phyloP scores from a whole-genome alignment of 2,329 filamentous ascomycete species.

The Colletotrichum brevisporum region DNA sequence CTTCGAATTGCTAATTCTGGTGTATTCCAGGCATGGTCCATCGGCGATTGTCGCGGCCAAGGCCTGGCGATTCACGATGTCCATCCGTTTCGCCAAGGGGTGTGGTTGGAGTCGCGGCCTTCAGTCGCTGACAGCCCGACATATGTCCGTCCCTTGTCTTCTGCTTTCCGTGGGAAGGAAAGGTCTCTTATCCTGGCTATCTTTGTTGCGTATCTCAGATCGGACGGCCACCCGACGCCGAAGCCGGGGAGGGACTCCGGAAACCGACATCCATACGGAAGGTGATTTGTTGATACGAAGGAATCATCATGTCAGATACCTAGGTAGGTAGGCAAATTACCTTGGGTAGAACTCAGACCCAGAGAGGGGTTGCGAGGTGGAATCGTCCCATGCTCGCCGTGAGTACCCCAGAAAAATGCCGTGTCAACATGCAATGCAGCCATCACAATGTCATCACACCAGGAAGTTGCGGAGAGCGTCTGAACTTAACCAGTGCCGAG shows the following conservation, averaged over 20 bases:
- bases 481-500: slow-evolving; percentile 12
- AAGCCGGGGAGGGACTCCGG: slow-evolving; percentile 16
- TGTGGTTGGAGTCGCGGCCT: no score
- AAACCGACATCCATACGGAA: slow-evolving; percentile 1
- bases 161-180: slow-evolving; percentile 10
- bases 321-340: no score
- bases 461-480: slow-evolving; percentile 14
- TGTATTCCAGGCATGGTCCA: slow-evolving; percentile 16
- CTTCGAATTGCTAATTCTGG: slow-evolving; percentile 18
- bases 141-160: slow-evolving; percentile 37
- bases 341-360: background rate
- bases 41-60: slow-evolving; percentile 38
- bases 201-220: slow-evolving; percentile 11
- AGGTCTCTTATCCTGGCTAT: slow-evolving; percentile 21
- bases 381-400: slow-evolving; percentile 9
- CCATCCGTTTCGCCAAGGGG: slow-evolving; percentile 34
- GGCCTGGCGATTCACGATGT: slow-evolving; percentile 16
- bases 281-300: background rate
- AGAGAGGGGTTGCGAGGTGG: background rate
- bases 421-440: background rate
- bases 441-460: slow-evolving; percentile 33
- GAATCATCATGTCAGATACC: no score
- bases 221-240: slow-evolving; percentile 12
- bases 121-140: slow-evolving; percentile 26
- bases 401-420: background rate